Evolutionary conservation across 2,329 filamentous ascomycete genomes (phyloP), one percentile per base, ranked within the genome.

Genomic region (Shiraia sp.): DNA sequence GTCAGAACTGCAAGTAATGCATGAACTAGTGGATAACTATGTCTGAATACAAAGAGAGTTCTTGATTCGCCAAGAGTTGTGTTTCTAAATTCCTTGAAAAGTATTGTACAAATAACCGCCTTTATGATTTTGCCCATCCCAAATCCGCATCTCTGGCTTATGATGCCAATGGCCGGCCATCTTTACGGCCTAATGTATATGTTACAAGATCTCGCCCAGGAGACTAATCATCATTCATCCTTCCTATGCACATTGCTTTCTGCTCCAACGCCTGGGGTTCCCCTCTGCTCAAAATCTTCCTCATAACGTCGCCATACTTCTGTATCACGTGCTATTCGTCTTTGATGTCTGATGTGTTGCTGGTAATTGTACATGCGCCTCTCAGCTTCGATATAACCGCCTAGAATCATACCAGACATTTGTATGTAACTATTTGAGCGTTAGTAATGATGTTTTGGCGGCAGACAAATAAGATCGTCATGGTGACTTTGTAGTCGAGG

Each of bases 391-490:
- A 91, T 78, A 78, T 88, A 87, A 59, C 82, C 79, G 30, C 88
- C 88, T 24, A 89, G 61, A n/a, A 87, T 84, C 87, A 91, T 91
- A 46, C 83, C 85, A n/a, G 85, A 88, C 85, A 90, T 89, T 67
- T 90, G 87, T 12, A 91, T 74, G 63, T 89, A 92, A 22, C 88
- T 91, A 9, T 3, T 0, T 26, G 7, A 29, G 24, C 31, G 30
- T n/a, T 35, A 25, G 26, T 33, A 36, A 10, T 27, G 22, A n/a
- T 37, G 22, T n/a, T 28, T n/a, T 30, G 10, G 26, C 13, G 9
- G 15, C 7, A 31, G 5, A 31, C 14, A 31, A 31, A 14, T 9
- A 15, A 31, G 4, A 10, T 9, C 14, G 25, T 13, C 6, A 26
- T 12, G 13, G n/a, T n/a, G 7, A 6, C 13, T 19, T 23, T 7